Base-by-base conservation (phyloP, 2,329 filamentous ascomycete species). In the Paradendryphiella salina region DNA sequence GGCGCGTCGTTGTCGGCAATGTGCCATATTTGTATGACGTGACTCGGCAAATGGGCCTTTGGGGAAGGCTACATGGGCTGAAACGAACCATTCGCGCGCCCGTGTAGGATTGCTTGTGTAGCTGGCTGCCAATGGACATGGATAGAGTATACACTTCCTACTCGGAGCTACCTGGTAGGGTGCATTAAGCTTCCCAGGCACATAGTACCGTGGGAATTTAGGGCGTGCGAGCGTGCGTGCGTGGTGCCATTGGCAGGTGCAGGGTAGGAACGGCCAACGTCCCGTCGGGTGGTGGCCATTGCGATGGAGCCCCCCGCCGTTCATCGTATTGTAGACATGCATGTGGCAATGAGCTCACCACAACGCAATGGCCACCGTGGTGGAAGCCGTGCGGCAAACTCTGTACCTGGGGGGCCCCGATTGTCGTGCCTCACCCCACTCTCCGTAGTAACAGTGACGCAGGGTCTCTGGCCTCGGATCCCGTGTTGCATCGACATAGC, bases 211-310 rank as follows among this genome's bases (percentile, higher is more conserved):
- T 42, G 44, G 49, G 33, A 38, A 14, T 23, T 13, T 18, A 46
- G 21, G 10, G 49, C 41, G 48, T 55, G 40, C 23, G 23, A 8
- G 23, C 9, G 23, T 5, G 23, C 21, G 21, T 23, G 21, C 21
- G 21, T 23, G 4, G 21, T 23, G 21, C 33, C 47, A 26, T 23
- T 14, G 23, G 33, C 45, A 35, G 29, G 29, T 21, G 42, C 35
- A 46, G 43, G 32, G 46, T 33, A 46, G 40, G 33, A 47, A 45
- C 48, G 46, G 42, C 29, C 41, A 52, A 58, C 48, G 52, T 58
- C 48, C 49, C 55, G 52, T 37, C 17, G 50, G 26, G 37, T n/a
- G 38, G 10, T 14, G 32, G 33, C 48, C 37, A 43, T 51, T 51
- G 43, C 31, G 17, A 29, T 36, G 14, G 48, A 51, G 42, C 42